phyloP scores from a whole-genome alignment of 805 yeast genomes.

The Starmera caribaea region DNA sequence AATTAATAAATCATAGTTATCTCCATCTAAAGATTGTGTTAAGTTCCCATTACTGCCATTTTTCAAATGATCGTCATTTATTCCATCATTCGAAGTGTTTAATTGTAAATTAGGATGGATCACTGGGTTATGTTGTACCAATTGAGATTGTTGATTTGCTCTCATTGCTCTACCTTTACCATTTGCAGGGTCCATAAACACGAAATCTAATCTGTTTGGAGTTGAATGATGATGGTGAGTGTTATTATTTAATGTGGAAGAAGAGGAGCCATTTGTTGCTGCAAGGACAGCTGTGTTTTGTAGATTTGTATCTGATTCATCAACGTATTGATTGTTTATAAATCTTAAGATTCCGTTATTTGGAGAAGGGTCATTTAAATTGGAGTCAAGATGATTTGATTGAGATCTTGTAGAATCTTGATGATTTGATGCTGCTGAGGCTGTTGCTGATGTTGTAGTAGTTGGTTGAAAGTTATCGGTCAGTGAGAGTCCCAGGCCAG shows the following conservation, averaged over 20 bases:
- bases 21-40: constrained; percentile 16
- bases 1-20: constrained; percentile 21
- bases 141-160: neutral
- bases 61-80: neutral
- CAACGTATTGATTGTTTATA: constrained; percentile 21
- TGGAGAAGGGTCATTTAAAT: constrained; percentile 9
- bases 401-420: constrained; percentile 6
- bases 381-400: constrained; percentile 6
- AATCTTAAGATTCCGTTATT: constrained; percentile 18
- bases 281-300: constrained; percentile 1
- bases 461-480: neutral
- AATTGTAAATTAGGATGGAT: constrained; percentile 6
- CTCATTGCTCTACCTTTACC: constrained; percentile 9
- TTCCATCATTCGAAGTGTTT: constrained; percentile 8
- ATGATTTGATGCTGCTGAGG: constrained; percentile 3
- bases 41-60: constrained; percentile 14
- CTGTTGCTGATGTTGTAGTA: constrained; percentile 7
- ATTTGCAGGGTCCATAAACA: constrained; percentile 20
- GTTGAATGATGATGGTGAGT: constrained; percentile 8
- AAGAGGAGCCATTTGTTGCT: too few relatives aligned
- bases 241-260: neutral
- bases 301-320: constrained; percentile 14
- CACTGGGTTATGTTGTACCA: constrained; percentile 11
- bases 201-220: constrained; percentile 15
- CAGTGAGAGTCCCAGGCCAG: neutral